Conservation (phyloP, 164 flowering plant genomes). For the Berberis thunbergii region DNA sequence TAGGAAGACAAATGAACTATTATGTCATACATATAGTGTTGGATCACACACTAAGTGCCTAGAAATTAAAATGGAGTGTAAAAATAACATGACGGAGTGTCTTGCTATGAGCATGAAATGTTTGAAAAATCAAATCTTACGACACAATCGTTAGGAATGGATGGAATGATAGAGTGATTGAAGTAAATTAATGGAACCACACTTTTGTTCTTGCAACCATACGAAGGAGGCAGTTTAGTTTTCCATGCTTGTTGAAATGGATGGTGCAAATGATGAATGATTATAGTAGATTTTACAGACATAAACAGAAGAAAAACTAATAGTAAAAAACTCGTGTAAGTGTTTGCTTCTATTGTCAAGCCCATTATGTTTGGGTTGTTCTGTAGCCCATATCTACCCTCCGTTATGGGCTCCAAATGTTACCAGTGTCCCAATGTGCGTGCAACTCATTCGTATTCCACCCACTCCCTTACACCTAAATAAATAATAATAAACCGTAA, state of each 20-base stretch:
- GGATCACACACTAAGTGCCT: constrained; percentile 51
- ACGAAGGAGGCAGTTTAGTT: background rate
- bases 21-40: constrained; percentile 9
- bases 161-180: constrained; percentile 8
- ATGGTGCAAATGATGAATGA: background rate
- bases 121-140: constrained; percentile 13
- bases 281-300: no score
- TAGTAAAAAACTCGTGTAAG: no score
- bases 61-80: constrained; percentile 39
- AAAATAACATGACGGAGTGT: constrained; percentile 13
- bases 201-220: constrained; percentile 11
- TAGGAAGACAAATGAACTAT: background rate
- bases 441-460: no score
- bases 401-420: no score
- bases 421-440: no score
- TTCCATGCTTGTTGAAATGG: background rate
- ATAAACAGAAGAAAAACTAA: no score
- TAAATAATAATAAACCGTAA: no score
- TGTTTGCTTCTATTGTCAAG: no score
- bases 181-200: constrained; percentile 16
- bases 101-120: constrained; percentile 25
- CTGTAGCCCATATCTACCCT: no score
- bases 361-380: no score
- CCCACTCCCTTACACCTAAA: no score
- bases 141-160: constrained; percentile 9